Conservation (phyloP, 2,329 filamentous ascomycete species). For the Diaporthe australafricana region DNA sequence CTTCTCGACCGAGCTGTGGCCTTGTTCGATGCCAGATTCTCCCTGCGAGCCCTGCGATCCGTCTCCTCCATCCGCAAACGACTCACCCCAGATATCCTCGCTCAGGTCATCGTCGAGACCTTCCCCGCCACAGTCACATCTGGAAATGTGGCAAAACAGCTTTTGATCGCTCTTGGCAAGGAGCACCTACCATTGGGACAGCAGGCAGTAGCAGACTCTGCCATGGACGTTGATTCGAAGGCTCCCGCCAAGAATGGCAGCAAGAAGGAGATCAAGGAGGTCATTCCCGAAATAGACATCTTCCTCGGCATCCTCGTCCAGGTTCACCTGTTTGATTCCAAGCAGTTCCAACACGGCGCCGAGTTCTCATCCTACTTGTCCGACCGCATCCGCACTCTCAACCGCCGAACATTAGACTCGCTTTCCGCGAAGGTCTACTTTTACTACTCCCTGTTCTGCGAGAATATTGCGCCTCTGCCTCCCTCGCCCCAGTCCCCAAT, state of each 20-base stretch:
- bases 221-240: slow-evolving; percentile 74
- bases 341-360: slow-evolving; percentile 82
- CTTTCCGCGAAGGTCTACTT: slow-evolving; percentile 97
- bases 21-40: slow-evolving; percentile 95
- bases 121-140: slow-evolving; percentile 73
- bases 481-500: slow-evolving; percentile 90
- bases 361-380: slow-evolving; percentile 87
- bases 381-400: slow-evolving; percentile 87
- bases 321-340: slow-evolving; percentile 89
- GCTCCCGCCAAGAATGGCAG: slow-evolving; percentile 60
- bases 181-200: slow-evolving; percentile 72
- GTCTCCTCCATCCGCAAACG: slow-evolving; percentile 97
- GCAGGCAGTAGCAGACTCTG: slow-evolving; percentile 73
- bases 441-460: slow-evolving; percentile 96
- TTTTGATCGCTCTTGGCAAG: slow-evolving; percentile 78
- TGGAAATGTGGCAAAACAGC: slow-evolving; percentile 73
- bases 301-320: slow-evolving; percentile 89
- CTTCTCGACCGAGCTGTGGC: slow-evolving; percentile 92
- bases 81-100: slow-evolving; percentile 83
- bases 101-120: slow-evolving; percentile 83
- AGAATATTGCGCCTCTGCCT: slow-evolving; percentile 87
- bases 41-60: slow-evolving; percentile 90
- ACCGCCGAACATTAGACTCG: slow-evolving; percentile 93
- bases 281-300: slow-evolving; percentile 87
- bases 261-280: slow-evolving; percentile 76